Base-by-base conservation (phyloP, 192 early-diverging fungal genomes). In the Paraglomus occultum region DNA sequence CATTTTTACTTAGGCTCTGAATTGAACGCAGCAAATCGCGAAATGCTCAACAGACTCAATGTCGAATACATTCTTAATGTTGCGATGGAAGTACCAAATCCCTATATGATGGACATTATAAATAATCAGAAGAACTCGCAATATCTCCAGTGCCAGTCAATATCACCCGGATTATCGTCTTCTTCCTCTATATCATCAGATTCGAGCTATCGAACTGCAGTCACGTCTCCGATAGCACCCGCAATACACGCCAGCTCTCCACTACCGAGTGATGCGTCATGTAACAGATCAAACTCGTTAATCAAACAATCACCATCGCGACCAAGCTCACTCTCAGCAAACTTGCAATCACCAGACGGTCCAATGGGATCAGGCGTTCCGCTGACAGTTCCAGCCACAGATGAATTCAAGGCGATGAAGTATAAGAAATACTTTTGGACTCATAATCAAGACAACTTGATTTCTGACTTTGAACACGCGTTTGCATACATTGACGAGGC, bases 61-160 rank as follows among this genome's bases (percentile, higher is more conserved):
- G 82, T 92, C 69, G 77, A 80, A 2, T 79, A 66, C 39, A 83
- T 94, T 45, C 47, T 94, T 51, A 92, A 92, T 77, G 89, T 92
- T n/a, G 92, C 90, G n/a, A 73, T 84, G 17, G 92, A 94, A 71
- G 85, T 94, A n/a, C 60, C 76, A 40, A 82, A 85, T 65, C 84
- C 80, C n/a, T 76, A 66, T 20, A 42, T 66, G 15, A n/a, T 63
- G 31, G 58, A 51, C 31, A 63, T 45, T 49, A 45, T 15, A n/a
- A 59, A 62, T 38, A 64, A 64, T 65, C 52, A 23, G 31, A 53
- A 54, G 31, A 51, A 17, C 40, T 73, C 55, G 40, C 22, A 69
- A 67, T 71, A 75, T 67, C 53, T 65, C 71, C 53, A 3, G 18
- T 45, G 52, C 31, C 70, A 52, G 43, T 47, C n/a, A 64, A 54